Conservation (phyloP, 73 alveolate species). For the Effrenium voratum region DNA sequence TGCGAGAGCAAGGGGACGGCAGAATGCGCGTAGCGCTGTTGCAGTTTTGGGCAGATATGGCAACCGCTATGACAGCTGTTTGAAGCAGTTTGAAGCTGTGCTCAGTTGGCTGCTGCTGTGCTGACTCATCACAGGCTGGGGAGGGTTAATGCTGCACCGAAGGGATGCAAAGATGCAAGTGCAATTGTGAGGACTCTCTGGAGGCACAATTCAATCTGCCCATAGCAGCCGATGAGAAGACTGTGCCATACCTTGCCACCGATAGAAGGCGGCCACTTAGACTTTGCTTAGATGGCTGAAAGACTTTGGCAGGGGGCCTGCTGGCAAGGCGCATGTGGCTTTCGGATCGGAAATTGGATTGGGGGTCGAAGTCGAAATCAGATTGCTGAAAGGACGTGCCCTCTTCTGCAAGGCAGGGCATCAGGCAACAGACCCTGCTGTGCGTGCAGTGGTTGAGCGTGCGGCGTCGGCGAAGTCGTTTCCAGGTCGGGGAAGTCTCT, state of each 20-base stretch:
- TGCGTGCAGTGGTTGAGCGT: neutral
- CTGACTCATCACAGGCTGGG: conserved; percentile 32
- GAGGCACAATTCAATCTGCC: conserved; percentile 88
- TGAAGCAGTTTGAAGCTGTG: too few relatives aligned
- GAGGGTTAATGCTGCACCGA: too few relatives aligned
- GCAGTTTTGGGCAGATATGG: too few relatives aligned
- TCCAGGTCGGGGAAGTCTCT: conserved; percentile 49
- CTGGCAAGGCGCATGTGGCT: too few relatives aligned
- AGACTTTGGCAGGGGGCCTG: too few relatives aligned
- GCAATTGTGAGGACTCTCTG: conserved; percentile 7
- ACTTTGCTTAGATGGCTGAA: too few relatives aligned
- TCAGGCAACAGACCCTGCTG: neutral
- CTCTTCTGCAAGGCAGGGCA: neutral
- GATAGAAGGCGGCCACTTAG: conserved; percentile 48
- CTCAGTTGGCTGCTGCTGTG: conserved; percentile 83
- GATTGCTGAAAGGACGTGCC: conserved; percentile 22
- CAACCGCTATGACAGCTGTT: too few relatives aligned
- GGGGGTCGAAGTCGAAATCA: neutral
- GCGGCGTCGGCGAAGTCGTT: neutral
- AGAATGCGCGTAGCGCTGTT: too few relatives aligned
- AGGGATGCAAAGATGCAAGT: neutral
- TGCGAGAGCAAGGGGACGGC: too few relatives aligned
- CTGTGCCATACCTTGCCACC: conserved; percentile 67
- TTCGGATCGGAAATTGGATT: too few relatives aligned
- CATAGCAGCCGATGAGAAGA: conserved; percentile 81